Percentiles rank a stretch among this genome's conserved stretches.
phyloP scores from a whole-genome alignment of 345 rosid genomes.

The Eucalyptus grandis region DNA sequence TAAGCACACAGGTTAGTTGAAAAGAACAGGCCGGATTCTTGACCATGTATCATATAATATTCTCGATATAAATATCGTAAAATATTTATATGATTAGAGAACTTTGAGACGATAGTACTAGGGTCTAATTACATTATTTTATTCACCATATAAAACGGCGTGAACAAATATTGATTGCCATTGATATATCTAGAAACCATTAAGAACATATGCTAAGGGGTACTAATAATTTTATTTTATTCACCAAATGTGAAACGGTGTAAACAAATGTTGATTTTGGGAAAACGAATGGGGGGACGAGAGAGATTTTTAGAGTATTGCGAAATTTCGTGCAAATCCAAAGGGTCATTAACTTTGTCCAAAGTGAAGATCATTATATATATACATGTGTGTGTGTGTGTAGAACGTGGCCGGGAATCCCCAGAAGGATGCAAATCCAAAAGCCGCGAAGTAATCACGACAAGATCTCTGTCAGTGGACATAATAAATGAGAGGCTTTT shows the following conservation, averaged over 20 bases:
- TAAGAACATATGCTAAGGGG: neutral
- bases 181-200: neutral
- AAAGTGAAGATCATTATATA: neutral
- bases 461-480: neutral
- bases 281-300: neutral
- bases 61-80: neutral
- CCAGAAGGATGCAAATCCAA: neutral
- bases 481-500: neutral
- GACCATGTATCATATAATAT: neutral
- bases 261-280: neutral
- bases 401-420: neutral
- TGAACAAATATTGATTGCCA: neutral
- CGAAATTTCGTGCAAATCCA: neutral
- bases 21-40: neutral
- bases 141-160: neutral
- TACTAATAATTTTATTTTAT: neutral
- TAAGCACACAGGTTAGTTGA: neutral
- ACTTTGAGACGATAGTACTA: neutral
- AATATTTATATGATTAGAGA: neutral
- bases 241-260: neutral
- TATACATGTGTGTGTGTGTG: no score
- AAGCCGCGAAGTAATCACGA: neutral
- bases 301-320: neutral
- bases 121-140: neutral
- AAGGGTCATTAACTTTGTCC: neutral